Percentiles rank a stretch among this genome's conserved stretches.
phyloP scores from a whole-genome alignment of 495 filamentous ascomycete genomes.

The Diplogelasinospora grovesii region DNA sequence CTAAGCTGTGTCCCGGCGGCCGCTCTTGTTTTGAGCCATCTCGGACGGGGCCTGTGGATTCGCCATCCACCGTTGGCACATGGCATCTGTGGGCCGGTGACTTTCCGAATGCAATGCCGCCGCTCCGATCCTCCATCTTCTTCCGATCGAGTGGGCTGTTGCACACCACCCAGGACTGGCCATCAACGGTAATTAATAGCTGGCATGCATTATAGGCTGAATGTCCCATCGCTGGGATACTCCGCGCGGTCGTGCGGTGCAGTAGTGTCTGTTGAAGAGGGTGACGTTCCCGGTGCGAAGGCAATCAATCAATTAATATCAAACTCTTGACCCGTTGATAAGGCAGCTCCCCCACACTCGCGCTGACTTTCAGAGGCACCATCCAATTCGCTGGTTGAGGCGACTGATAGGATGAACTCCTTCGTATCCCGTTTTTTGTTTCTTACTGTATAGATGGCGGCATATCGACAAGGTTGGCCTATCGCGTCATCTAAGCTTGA shows the following conservation, averaged over 20 bases:
- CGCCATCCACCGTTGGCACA: too few species aligned
- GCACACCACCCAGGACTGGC: neutral
- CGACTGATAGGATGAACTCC: slow-evolving; percentile 19
- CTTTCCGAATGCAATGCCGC: too few species aligned
- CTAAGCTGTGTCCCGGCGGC: too few species aligned
- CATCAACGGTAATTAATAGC: slow-evolving; percentile 9
- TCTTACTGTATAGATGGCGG: slow-evolving; percentile 8
- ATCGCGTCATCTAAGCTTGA: neutral
- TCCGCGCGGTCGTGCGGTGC: slow-evolving; percentile 8
- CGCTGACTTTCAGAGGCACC: neutral
- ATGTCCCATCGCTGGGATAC: slow-evolving; percentile 11
- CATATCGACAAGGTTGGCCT: slow-evolving; percentile 9
- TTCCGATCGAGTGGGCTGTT: too few species aligned
- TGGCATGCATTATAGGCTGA: slow-evolving; percentile 19
- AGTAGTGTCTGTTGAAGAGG: slow-evolving; percentile 8
- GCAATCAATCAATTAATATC: slow-evolving; percentile 28
- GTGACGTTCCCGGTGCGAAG: slow-evolving; percentile 19
- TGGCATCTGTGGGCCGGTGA: too few species aligned
- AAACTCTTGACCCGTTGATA: slow-evolving; percentile 17
- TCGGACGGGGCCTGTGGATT: too few species aligned
- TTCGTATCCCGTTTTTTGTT: slow-evolving; percentile 7
- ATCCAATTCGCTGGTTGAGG: slow-evolving; percentile 12
- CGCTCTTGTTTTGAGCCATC: too few species aligned
- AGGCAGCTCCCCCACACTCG: slow-evolving; percentile 17
- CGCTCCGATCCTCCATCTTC: too few species aligned